These are phyloP conservation scores for Fusarium nygamai DNA, from an alignment of 2,329 filamentous ascomycete genomes.

Conservation along the genomic window DNA sequence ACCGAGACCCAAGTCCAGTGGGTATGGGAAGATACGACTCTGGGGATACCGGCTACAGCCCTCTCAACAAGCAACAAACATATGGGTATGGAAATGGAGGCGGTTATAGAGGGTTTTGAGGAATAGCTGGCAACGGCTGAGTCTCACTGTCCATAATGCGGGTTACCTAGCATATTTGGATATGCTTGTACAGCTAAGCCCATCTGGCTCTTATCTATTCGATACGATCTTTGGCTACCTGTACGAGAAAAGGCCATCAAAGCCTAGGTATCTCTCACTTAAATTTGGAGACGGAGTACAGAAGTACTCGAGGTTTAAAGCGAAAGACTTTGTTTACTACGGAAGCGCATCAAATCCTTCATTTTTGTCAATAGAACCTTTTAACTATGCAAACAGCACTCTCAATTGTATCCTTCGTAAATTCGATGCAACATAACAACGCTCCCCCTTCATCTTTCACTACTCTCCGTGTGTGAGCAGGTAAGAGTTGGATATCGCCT, in stretches of 20 bases:
- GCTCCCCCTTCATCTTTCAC: background rate
- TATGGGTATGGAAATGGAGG: slow-evolving; percentile 39
- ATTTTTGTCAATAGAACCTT: slow-evolving; percentile 45
- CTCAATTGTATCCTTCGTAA: slow-evolving; percentile 41
- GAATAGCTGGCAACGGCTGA: slow-evolving; percentile 6
- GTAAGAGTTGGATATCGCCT: slow-evolving; percentile 43
- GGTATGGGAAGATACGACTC: slow-evolving; percentile 30
- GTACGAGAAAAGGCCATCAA: slow-evolving; percentile 16
- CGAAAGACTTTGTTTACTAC: slow-evolving; percentile 42
- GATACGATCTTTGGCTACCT: slow-evolving; percentile 4
- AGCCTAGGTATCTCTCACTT: slow-evolving; percentile 9
- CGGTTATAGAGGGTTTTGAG: slow-evolving; percentile 42
- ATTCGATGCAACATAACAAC: slow-evolving; percentile 23
- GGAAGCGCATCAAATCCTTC: slow-evolving; percentile 42
- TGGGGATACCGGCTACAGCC: slow-evolving; percentile 36
- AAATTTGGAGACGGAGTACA: slow-evolving; percentile 23
- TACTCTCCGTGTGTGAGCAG: slow-evolving; percentile 42
- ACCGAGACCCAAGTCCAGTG: slow-evolving; percentile 25
- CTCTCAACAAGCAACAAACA: slow-evolving; percentile 30
- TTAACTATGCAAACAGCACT: slow-evolving; percentile 41
- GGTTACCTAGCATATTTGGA: slow-evolving; percentile 6
- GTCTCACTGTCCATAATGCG: slow-evolving; percentile 26
- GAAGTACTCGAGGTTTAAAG: slow-evolving; percentile 28
- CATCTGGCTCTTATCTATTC: slow-evolving; percentile 18
- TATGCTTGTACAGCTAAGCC: slow-evolving; percentile 22